A percentile compares a stretch with the other conserved stretches of the same genome.
These are phyloP conservation scores for Penicillium subrubescens DNA, from an alignment of 495 filamentous ascomycete species.

Conservation along the genomic window DNA sequence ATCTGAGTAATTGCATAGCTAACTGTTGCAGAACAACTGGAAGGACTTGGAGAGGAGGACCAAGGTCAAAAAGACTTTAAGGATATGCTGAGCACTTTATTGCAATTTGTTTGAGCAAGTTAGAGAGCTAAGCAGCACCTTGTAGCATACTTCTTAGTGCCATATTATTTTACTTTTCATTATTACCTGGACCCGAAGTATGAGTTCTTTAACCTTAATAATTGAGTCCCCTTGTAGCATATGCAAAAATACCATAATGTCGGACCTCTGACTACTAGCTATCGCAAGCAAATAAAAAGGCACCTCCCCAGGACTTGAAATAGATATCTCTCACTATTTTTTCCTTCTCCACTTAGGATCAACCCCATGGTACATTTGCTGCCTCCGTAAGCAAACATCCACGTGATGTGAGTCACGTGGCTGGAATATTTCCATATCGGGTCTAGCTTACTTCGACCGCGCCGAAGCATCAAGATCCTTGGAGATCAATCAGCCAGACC, in stretches of 20 bases:
- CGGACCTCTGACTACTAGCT: neutral
- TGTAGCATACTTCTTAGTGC: neutral
- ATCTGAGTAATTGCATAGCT: slow-evolving; percentile 9
- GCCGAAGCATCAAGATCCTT: slow-evolving; percentile 31
- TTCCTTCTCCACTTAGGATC: neutral
- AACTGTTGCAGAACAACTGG: slow-evolving; percentile 57
- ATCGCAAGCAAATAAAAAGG: neutral
- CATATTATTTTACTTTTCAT: neutral
- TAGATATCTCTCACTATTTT: neutral
- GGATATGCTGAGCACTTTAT: slow-evolving; percentile 71
- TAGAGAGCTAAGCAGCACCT: neutral
- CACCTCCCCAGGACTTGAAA: neutral
- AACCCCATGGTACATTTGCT: neutral
- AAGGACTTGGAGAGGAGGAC: slow-evolving; percentile 59
- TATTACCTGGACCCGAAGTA: neutral
- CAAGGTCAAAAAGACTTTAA: slow-evolving; percentile 59
- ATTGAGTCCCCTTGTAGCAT: neutral
- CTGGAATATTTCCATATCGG: neutral
- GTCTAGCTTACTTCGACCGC: slow-evolving; percentile 22
- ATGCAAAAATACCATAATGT: neutral
- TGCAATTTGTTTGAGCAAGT: slow-evolving; percentile 46
- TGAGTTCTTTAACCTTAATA: neutral
- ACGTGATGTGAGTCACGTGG: neutral
- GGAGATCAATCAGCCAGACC: slow-evolving; percentile 25
- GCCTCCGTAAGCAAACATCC: neutral